Base-by-base conservation (phyloP, 2,329 filamentous ascomycete species). In the Cylindrodendrum hubeiense region DNA sequence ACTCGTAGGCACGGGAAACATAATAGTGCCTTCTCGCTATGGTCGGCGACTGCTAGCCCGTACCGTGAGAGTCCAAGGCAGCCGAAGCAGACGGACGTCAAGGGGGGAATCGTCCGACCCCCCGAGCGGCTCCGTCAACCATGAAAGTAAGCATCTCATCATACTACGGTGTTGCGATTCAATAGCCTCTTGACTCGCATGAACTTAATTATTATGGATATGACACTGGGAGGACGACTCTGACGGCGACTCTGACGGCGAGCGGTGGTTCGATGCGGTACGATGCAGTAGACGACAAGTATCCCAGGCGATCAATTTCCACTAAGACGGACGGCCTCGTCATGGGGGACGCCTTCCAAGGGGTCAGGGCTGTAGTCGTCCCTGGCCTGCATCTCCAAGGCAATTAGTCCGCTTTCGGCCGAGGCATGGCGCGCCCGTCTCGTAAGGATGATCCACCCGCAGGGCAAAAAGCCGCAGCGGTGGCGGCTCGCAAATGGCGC, bases 391-490 rank as follows among this genome's bases (percentile, higher is more conserved):
- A 43, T 22, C 41, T 21, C 41, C 37, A 39, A 39, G n/a, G 13
- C 19, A 28, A 24, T 57, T 49, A 47, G 43, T 50, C 39, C 49
- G 53, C 41, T 43, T 37, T 63, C 34, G 24, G 43, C 17, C 21
- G 53, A 24, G 51, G 44, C 30, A 49, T 50, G 50, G 26, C 17
- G 50, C 51, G 30, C 44, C 19, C 47, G 43, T 53, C 43, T 33
- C 37, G 44, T 47, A 37, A 22, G 52, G 47, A 39, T 43, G 39
- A 39, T 57, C 46, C 53, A 53, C 53, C 21, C 1, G 33, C 39
- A 34, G 41, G 47, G 53, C 30, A 58, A 28, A 53, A 63, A 26
- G 24, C 47, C 52, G 52, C 19, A 19, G 34, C 33, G n/a, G 39
- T 37, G 47, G 47, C 28, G 47, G 44, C 56, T 44, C 17, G 17